These are phyloP conservation scores for Arachis monticola DNA, from an alignment of 331 rosid genomes.

Conservation along the genomic window DNA sequence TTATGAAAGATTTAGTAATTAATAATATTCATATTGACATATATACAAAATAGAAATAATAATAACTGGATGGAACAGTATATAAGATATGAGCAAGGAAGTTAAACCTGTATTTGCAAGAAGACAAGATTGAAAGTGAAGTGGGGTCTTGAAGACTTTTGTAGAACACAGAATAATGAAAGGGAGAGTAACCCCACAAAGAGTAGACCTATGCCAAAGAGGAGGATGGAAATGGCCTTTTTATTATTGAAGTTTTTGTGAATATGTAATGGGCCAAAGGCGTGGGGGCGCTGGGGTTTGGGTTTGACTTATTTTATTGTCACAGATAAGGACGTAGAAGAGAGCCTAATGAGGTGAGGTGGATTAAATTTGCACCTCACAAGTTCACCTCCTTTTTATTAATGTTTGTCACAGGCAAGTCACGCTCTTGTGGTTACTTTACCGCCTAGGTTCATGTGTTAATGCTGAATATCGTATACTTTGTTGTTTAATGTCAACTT, in stretches of 20 bases:
- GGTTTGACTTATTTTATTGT: conserved; percentile 34
- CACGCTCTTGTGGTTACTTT: conserved; percentile 65
- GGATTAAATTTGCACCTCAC: conserved; percentile 61
- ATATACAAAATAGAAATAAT: too few species aligned
- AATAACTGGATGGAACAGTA: background rate
- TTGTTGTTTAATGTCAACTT: conserved; percentile 32
- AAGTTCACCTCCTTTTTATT: conserved; percentile 71
- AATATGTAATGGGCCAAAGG: conserved; percentile 29
- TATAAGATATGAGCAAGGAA: background rate
- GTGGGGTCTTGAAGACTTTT: conserved; percentile 37
- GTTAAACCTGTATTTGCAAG: conserved; percentile 15
- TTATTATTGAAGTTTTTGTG: conserved; percentile 20
- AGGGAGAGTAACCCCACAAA: conserved; percentile 38
- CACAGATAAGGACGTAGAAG: conserved; percentile 45
- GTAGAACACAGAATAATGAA: conserved; percentile 40
- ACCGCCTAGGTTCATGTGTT: conserved; percentile 61
- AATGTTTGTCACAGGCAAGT: conserved; percentile 73
- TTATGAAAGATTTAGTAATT: background rate
- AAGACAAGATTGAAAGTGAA: conserved; percentile 40
- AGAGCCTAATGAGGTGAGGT: conserved; percentile 50
- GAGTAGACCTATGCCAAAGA: conserved; percentile 41
- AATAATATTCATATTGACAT: background rate
- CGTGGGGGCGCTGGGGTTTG: conserved; percentile 37
- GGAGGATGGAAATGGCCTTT: conserved; percentile 28
- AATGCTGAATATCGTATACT: conserved; percentile 29